Evolutionary conservation across 768 basidiomycete genomes (phyloP).

Genomic region (Leccinum imitatum): DNA sequence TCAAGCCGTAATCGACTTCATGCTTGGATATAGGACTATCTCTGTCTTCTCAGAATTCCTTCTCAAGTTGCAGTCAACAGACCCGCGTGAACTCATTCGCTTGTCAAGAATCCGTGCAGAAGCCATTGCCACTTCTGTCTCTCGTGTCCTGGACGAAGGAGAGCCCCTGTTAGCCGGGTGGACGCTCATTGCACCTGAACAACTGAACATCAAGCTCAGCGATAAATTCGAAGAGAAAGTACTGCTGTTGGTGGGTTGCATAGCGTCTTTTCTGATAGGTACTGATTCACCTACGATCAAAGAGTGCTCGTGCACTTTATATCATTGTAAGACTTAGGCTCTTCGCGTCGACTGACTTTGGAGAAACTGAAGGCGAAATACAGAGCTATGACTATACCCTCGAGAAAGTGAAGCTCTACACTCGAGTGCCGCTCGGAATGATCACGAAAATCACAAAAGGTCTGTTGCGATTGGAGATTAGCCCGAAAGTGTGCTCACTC

Average conservation of each 20-base stretch:
- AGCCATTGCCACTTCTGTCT: conserved; percentile 87
- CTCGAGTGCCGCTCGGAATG: conserved; percentile 82
- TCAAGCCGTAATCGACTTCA: conserved; percentile 93
- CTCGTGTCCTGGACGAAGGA: conserved; percentile 70
- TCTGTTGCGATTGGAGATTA: conserved; percentile 23
- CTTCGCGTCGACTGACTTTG: neutral
- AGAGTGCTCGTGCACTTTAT: conserved; percentile 59
- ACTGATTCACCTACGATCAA: conserved; percentile 4
- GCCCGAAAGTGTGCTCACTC: neutral
- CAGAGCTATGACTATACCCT: conserved; percentile 93
- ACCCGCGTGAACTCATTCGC: conserved; percentile 85
- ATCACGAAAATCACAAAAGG: conserved; percentile 80
- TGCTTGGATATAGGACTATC: conserved; percentile 82
- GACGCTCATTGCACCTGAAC: conserved; percentile 87
- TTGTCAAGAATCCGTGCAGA: conserved; percentile 88
- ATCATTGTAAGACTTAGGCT: conserved; percentile 60
- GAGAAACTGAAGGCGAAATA: conserved; percentile 3
- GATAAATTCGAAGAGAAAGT: conserved; percentile 94
- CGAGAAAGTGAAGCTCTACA: conserved; percentile 89
- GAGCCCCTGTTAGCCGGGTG: conserved; percentile 83
- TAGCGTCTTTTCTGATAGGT: neutral
- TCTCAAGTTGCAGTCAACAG: conserved; percentile 83
- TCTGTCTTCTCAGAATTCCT: conserved; percentile 94
- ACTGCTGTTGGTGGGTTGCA: conserved; percentile 67
- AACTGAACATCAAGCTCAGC: conserved; percentile 67